These are phyloP conservation scores for Hydrangea macrophylla DNA, from an alignment of 148 eudicot genomes.

Conservation along the genomic window DNA sequence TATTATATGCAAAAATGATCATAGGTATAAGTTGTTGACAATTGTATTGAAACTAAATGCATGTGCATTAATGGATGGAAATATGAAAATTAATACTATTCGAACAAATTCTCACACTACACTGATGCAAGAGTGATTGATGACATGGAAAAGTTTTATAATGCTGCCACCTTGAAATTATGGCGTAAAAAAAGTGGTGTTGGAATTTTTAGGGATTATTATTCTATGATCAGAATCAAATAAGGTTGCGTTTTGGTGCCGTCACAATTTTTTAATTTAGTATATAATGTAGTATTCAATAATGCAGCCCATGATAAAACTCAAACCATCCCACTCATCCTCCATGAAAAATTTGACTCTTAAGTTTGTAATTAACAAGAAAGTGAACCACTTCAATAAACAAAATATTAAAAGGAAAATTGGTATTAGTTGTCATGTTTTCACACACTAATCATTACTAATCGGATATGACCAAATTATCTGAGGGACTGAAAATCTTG, in stretches of 20 bases:
- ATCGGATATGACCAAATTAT: no score
- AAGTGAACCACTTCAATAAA: background rate
- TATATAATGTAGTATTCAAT: background rate
- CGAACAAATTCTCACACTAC: background rate
- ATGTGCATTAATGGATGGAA: background rate
- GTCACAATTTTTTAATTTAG: constrained; percentile 1
- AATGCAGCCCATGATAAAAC: constrained; percentile 8
- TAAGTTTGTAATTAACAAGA: background rate
- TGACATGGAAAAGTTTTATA: background rate
- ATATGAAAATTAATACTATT: background rate
- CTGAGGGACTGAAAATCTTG: no score
- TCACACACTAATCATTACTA: no score
- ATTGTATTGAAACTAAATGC: background rate
- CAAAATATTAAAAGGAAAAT: background rate
- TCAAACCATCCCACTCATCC: constrained; percentile 3
- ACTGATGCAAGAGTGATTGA: background rate
- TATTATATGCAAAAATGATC: background rate
- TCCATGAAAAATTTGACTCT: background rate
- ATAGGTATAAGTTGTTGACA: background rate
- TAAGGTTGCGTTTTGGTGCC: constrained; percentile 14
- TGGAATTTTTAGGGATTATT: constrained; percentile 4
- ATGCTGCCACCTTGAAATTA: background rate
- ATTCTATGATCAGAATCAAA: constrained; percentile 11
- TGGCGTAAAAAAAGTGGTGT: background rate
- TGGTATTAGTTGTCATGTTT: background rate